Base-by-base conservation (phyloP, 2,329 filamentous ascomycete species). In the Xylariaceae sp. region DNA sequence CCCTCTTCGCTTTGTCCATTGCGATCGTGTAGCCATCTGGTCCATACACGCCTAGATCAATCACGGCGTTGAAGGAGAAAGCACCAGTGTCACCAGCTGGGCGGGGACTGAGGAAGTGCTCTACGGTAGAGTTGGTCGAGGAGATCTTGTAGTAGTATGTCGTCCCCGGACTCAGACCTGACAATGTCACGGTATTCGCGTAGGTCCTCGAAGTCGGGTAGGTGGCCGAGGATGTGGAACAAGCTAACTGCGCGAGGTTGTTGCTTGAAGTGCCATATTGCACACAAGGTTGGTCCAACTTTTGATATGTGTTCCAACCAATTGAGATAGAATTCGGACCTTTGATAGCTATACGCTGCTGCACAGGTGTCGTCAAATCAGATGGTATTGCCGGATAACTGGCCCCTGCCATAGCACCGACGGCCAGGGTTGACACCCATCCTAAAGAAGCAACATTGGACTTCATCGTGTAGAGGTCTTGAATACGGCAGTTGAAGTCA, bases 111-210 rank as follows among this genome's bases (percentile, higher is more conserved):
- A 82, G 64, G 69, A 87, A 86, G 34, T 80, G 76, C 29, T 79
- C 76, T 7, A 82, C 72, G 3, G 67, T 82, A 0, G 83, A 83
- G 70, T 86, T 86, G 24, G 75, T 79, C 2, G 82, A 84, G 7
- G 74, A 75, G 45, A 86, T 84, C 72, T 83, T 77, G 74, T 87
- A 87, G 73, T 83, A 86, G 69, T 87, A 87, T 0, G 76, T 83
- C 1, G 82, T 84, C 0, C 78, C 82, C 0, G 83, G 77, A 0
- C 69, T 71, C 17, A 87, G 69, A 6, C 66, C 73, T 0, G 73
- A 72, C 29, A 86, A 68, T 2, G 73, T 73, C 1, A 83, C 83
- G 0, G 73, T 72, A 60, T 84, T 81, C 31, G 76, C 77, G 62
- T 75, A 83, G 0, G 82, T 86, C 11, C 82, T 76, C n/a, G 82